These are phyloP conservation scores for Trametes punicea DNA, from an alignment of 768 basidiomycete species.

Conservation along the genomic window DNA sequence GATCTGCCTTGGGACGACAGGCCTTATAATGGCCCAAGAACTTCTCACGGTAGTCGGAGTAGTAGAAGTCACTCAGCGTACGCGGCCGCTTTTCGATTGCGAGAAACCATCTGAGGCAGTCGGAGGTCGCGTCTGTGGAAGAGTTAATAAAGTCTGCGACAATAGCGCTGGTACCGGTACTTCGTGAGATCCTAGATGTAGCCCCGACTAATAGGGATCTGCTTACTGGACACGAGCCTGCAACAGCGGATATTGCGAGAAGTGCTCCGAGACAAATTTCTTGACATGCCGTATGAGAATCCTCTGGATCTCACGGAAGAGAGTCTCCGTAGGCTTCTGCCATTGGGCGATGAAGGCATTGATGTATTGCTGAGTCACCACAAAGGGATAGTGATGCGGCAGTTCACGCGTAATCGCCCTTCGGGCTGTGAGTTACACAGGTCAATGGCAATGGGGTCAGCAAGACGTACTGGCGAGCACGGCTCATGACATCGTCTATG, in stretches of 20 bases:
- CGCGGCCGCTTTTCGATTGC: conserved; percentile 44
- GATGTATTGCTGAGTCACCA: conserved; percentile 54
- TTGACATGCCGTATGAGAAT: conserved; percentile 40
- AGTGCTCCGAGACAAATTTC: conserved; percentile 45
- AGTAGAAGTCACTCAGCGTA: conserved; percentile 52
- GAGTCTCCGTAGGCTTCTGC: conserved; percentile 41
- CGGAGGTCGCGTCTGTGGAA: conserved; percentile 38
- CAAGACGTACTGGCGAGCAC: conserved; percentile 43
- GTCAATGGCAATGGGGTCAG: too few relatives aligned
- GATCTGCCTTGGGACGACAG: conserved; percentile 17
- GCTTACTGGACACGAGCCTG: conserved; percentile 47
- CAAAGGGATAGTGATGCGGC: conserved; percentile 62
- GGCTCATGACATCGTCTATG: conserved; percentile 49
- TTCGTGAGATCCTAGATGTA: too few relatives aligned
- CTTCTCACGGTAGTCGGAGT: conserved; percentile 39
- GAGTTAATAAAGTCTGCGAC: conserved; percentile 49
- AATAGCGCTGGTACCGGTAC: conserved; percentile 43
- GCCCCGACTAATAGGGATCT: too few relatives aligned
- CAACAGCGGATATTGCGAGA: conserved; percentile 44
- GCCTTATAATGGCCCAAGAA: conserved; percentile 28
- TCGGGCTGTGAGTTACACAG: too few relatives aligned
- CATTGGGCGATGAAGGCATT: conserved; percentile 42
- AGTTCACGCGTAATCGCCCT: conserved; percentile 73
- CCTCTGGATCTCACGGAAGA: conserved; percentile 41
- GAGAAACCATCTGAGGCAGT: conserved; percentile 47